Evolutionary conservation across 192 early-diverging fungal genomes (phyloP).

Genomic region (Entrophospora sp.): DNA sequence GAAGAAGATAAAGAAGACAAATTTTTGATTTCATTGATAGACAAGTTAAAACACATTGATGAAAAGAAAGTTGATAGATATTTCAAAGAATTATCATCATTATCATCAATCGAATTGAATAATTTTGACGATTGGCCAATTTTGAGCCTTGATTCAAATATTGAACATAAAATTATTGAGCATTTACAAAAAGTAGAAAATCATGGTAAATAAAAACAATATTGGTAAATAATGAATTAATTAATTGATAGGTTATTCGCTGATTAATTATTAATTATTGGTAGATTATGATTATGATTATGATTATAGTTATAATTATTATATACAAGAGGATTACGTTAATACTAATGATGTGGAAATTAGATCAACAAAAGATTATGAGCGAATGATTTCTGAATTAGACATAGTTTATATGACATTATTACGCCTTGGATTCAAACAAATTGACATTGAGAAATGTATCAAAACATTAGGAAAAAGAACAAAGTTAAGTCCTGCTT

Average conservation of each 20-base stretch:
- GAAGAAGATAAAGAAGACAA: slow-evolving; percentile 25
- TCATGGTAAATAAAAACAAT: slow-evolving; percentile 27
- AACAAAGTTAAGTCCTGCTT: slow-evolving; percentile 28
- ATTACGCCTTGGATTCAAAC: slow-evolving; percentile 35
- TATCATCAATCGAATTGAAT: too few relatives aligned
- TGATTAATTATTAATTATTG: too few relatives aligned
- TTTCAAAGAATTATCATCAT: slow-evolving; percentile 24
- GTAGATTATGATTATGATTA: too few relatives aligned
- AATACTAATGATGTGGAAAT: background rate
- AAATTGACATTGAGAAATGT: slow-evolving; percentile 33
- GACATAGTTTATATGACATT: slow-evolving; percentile 39
- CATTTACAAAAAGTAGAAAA: slow-evolving; percentile 27
- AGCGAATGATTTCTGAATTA: slow-evolving; percentile 33
- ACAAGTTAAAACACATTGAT: slow-evolving; percentile 23
- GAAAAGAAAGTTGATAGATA: slow-evolving; percentile 30
- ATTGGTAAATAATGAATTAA: background rate
- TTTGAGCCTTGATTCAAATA: slow-evolving; percentile 27
- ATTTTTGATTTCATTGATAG: slow-evolving; percentile 25
- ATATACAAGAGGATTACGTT: background rate
- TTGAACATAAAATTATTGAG: slow-evolving; percentile 29
- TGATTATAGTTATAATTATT: too few relatives aligned
- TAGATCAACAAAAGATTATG: slow-evolving; percentile 7
- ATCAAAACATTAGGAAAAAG: slow-evolving; percentile 30
- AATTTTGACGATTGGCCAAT: slow-evolving; percentile 28
- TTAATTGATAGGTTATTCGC: too few relatives aligned